These are phyloP conservation scores for Miscanthus sacchariflorus DNA, from an alignment of 202 grass and related monocot genomes.

Conservation along the genomic window DNA sequence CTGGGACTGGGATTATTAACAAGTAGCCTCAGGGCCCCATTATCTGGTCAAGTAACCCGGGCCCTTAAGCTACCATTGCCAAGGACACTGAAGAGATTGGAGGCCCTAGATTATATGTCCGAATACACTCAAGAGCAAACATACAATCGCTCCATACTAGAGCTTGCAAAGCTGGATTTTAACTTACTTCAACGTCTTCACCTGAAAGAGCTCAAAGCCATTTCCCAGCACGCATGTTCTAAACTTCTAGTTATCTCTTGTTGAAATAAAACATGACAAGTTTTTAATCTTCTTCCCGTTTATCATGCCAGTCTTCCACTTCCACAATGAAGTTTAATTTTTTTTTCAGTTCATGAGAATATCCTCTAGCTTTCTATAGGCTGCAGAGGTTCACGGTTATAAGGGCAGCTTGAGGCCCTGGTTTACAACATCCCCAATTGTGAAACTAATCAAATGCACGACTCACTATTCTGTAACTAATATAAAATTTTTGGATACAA, in stretches of 20 bases:
- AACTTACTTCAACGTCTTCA: constrained; percentile 46
- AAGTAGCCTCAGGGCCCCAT: neutral
- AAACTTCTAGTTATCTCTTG: neutral
- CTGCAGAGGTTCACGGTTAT: too few species aligned
- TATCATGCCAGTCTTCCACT: too few species aligned
- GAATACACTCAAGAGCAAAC: constrained; percentile 39
- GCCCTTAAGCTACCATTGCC: constrained; percentile 46
- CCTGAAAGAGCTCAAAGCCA: constrained; percentile 42
- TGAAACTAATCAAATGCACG: too few species aligned
- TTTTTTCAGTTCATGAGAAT: too few species aligned
- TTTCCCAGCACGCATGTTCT: neutral
- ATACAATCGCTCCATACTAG: constrained; percentile 25
- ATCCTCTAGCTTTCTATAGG: too few species aligned
- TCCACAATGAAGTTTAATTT: too few species aligned
- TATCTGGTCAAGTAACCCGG: constrained; percentile 15
- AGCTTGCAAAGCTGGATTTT: constrained; percentile 62
- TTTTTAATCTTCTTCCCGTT: neutral
- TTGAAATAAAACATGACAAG: neutral
- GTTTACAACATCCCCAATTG: too few species aligned
- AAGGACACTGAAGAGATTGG: constrained; percentile 44
- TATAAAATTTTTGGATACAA: too few species aligned
- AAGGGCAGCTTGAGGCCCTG: too few species aligned
- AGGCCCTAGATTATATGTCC: constrained; percentile 38
- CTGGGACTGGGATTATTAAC: neutral
- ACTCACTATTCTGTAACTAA: too few species aligned